phyloP scores from a whole-genome alignment of 2,329 filamentous ascomycete genomes.

The Ascocoryne sarcoides region DNA sequence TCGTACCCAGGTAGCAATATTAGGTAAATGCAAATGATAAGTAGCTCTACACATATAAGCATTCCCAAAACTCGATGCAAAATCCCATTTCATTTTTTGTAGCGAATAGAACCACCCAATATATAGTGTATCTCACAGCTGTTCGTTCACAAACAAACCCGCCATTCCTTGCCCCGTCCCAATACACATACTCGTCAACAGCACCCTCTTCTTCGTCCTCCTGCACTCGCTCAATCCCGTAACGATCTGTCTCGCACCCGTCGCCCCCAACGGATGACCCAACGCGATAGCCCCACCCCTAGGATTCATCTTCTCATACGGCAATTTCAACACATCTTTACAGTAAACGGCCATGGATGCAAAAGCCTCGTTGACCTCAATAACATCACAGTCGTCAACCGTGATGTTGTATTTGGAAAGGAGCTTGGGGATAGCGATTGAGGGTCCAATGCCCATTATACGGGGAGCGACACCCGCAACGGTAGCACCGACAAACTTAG shows the following conservation, averaged over 20 bases:
- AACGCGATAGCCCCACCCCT: constrained; percentile 76
- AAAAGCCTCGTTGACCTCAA: constrained; percentile 97
- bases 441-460: constrained; percentile 92
- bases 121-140: constrained; percentile 26
- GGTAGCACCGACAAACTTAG: constrained; percentile 89
- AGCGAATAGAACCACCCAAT: neutral
- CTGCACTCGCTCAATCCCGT: constrained; percentile 81
- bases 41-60: too few species aligned
- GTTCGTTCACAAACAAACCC: constrained; percentile 55
- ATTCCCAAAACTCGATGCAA: too few species aligned
- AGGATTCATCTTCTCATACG: constrained; percentile 70
- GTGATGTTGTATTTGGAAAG: constrained; percentile 69
- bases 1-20: too few species aligned
- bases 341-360: constrained; percentile 98
- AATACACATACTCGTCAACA: constrained; percentile 87
- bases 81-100: too few species aligned
- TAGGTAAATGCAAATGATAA: too few species aligned
- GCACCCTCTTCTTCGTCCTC: constrained; percentile 78
- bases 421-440: constrained; percentile 71
- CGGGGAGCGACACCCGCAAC: constrained; percentile 83
- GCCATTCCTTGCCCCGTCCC: constrained; percentile 64
- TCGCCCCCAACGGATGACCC: constrained; percentile 73
- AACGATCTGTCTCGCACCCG: constrained; percentile 73
- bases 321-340: constrained; percentile 60
- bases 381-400: constrained; percentile 75